phyloP scores from a whole-genome alignment of 2,329 filamentous ascomycete genomes.

The Scedosporium aurantiacum region DNA sequence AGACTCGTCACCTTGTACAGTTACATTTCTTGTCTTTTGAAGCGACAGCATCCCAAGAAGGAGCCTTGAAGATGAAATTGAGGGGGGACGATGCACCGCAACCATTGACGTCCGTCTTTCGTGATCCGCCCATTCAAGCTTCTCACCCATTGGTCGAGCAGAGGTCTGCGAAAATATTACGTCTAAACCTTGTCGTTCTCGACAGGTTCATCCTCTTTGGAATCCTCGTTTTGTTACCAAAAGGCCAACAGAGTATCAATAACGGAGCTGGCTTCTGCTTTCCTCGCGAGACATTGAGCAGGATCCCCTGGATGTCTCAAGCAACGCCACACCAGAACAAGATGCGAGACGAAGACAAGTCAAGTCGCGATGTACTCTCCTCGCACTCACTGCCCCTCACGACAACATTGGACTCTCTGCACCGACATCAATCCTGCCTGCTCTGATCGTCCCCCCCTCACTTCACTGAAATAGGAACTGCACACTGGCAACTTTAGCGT shows the following conservation, averaged over 20 bases:
- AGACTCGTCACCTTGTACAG: background rate
- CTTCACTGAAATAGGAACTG: constrained; percentile 2
- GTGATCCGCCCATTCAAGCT: background rate
- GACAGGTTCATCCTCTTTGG: background rate
- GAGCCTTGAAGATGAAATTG: background rate
- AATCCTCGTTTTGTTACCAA: background rate
- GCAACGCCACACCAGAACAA: background rate
- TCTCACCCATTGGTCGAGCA: background rate
- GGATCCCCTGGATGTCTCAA: background rate
- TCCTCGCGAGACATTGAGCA: background rate
- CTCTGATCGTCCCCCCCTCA: background rate
- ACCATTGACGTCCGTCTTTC: background rate
- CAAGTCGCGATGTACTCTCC: background rate
- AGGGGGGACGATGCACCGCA: background rate
- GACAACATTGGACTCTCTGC: background rate
- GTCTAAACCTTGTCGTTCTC: background rate
- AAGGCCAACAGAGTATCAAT: background rate
- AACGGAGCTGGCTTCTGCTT: background rate
- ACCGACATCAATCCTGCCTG: background rate
- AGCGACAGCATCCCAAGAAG: background rate
- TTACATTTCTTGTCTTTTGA: background rate
- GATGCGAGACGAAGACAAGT: background rate
- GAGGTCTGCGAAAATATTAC: background rate
- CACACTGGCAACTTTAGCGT: constrained; percentile 1
- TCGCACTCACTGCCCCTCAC: background rate